Base-by-base conservation (phyloP, 169 alveolate genomes). In the Blepharisma undulans region DNA sequence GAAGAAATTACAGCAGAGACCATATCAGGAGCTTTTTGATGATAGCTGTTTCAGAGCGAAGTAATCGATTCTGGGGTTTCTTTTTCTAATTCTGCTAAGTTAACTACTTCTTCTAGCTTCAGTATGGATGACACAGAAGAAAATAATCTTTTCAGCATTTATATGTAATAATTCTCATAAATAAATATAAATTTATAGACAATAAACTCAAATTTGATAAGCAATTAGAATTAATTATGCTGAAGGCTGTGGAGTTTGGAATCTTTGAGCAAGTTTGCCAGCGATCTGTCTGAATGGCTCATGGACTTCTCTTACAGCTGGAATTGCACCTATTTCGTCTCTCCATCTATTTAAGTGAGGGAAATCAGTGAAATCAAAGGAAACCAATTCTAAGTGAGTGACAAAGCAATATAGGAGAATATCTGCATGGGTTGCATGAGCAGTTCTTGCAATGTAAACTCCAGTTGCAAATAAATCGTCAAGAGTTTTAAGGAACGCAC, bases 271-370 rank as follows among this genome's bases (percentile, higher is more conserved):
- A 48, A 48, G 7, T 1, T 5, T 2, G 6, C 66, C 66, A 7
- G 14, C 34, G 14, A 32, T 25, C 27, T 32, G 29, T 27, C 25
- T 29, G 71, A 78, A 78, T 25, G 76, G 32, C 60, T 82, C 76
- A 12, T 82, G 89, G 1, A 82, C 89, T 82, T 82, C 48, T 59
- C n/a, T 27, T 32, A 82, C 74, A 34, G 72, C 89, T 27, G 60
- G 27, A 33, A 30, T 32, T 21, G 87, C 87, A 25, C 61, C 72
- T 21, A 79, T 0, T 10, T 79, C 87, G 7, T 79, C 72, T n/a
- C 25, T 29, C 87, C 87, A 79, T 27, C 30, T 29, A 25, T 30
- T 79, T 12, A 79, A 12, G 34, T 10, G 71, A 22, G 87, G 87
- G 19, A 22, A 32, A 27, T 10, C 61, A 30, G 18, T n/a, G 29